Percentiles rank a stretch among this genome's conserved stretches.
phyloP scores from a whole-genome alignment of 163 green algal species.

The Volvox carteri region DNA sequence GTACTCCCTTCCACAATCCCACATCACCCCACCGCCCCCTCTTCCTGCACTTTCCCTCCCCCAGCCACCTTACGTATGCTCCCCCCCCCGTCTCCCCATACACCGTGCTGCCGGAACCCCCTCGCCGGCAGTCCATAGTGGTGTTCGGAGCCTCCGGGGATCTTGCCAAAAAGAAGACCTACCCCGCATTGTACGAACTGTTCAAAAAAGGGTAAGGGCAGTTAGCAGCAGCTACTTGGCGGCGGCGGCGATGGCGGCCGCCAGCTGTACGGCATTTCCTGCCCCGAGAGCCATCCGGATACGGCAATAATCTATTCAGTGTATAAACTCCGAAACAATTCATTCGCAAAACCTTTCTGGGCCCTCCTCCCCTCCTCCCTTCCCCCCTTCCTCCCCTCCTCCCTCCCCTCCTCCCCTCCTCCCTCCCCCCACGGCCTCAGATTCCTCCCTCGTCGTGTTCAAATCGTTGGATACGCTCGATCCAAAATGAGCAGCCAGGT shows the following conservation, averaged over 20 bases:
- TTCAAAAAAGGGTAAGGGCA: slow-evolving; percentile 80
- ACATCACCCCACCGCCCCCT: too few species aligned
- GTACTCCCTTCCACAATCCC: too few species aligned
- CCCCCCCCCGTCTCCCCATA: background rate
- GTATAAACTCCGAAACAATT: too few species aligned
- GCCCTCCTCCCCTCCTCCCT: too few species aligned
- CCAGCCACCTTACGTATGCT: background rate
- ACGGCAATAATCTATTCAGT: too few species aligned
- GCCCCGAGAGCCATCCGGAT: too few species aligned
- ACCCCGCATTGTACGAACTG: slow-evolving; percentile 93
- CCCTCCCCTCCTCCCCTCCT: background rate
- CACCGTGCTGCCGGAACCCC: too few species aligned
- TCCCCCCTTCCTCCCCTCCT: background rate
- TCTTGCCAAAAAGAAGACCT: slow-evolving; percentile 94
- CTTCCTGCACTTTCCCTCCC: background rate
- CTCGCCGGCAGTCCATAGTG: slow-evolving; percentile 63
- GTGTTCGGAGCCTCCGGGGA: slow-evolving; percentile 88
- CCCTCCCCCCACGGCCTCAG: slow-evolving; percentile 25
- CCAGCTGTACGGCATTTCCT: background rate
- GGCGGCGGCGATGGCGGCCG: too few species aligned
- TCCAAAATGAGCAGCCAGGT: slow-evolving; percentile 72
- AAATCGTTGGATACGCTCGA: slow-evolving; percentile 93
- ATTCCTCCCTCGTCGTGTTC: slow-evolving; percentile 52
- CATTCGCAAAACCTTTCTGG: too few species aligned
- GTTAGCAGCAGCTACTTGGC: too few species aligned